These are phyloP conservation scores for Neohortaea acidophila DNA, from an alignment of 495 filamentous ascomycete genomes.

Conservation along the genomic window DNA sequence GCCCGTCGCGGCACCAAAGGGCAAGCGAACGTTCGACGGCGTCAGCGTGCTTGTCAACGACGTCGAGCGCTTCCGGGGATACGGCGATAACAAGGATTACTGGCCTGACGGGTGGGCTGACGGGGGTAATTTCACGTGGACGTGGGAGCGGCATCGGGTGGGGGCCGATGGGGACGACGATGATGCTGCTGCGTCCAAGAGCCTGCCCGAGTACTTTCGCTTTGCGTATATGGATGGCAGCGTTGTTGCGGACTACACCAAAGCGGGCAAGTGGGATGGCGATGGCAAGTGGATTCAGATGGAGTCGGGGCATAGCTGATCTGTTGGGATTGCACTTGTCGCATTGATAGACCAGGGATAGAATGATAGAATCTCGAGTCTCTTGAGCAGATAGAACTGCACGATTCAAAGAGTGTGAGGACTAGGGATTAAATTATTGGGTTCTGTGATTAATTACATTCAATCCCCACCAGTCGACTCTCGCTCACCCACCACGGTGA, in stretches of 20 bases:
- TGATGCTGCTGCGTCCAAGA: background rate
- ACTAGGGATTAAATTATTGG: too few relatives aligned
- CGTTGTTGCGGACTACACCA: conserved; percentile 57
- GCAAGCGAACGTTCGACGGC: conserved; percentile 42
- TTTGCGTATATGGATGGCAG: conserved; percentile 68
- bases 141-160: conserved; percentile 9
- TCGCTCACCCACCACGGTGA: too few relatives aligned
- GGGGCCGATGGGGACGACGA: conserved; percentile 2
- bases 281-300: conserved; percentile 56
- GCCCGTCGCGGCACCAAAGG: conserved; percentile 1
- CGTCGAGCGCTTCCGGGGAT: conserved; percentile 54
- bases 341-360: too few relatives aligned
- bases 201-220: conserved; percentile 57
- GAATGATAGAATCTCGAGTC: too few relatives aligned
- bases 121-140: conserved; percentile 13
- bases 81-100: conserved; percentile 19
- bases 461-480: too few relatives aligned
- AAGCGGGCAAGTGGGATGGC: conserved; percentile 58
- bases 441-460: too few relatives aligned
- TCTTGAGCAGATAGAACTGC: too few relatives aligned
- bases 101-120: conserved; percentile 9
- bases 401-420: too few relatives aligned
- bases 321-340: too few relatives aligned
- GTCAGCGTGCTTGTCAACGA: conserved; percentile 87
- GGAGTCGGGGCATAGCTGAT: conserved; percentile 26